These are phyloP conservation scores for Coffea humblotiana DNA, from an alignment of 305 asterid species.

Conservation along the genomic window DNA sequence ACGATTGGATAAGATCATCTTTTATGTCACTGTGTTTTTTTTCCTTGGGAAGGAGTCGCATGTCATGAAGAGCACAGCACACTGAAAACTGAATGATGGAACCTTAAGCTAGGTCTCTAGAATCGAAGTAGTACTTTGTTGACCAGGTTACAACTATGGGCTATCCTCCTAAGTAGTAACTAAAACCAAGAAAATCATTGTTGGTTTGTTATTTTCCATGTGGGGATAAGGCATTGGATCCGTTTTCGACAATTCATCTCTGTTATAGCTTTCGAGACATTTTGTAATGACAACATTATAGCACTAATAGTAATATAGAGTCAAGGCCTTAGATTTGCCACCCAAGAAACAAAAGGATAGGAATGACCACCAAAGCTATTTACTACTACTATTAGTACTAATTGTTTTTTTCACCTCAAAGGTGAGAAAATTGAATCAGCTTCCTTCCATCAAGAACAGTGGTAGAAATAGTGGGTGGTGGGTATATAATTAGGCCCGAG, in stretches of 20 bases:
- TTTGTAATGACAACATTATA: neutral
- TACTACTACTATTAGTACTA: neutral
- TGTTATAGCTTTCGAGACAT: neutral
- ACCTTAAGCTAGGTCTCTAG: neutral
- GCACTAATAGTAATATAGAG: neutral
- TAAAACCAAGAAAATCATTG: conserved; percentile 17
- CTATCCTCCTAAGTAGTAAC: neutral
- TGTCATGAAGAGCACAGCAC: neutral
- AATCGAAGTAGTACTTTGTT: conserved; percentile 17
- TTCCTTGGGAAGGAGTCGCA: neutral
- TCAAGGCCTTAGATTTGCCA: neutral
- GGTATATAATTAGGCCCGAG: neutral
- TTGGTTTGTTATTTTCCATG: conserved; percentile 7
- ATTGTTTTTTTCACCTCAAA: neutral
- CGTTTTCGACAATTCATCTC: neutral
- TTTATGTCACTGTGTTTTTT: too few relatives aligned
- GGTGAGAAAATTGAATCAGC: neutral
- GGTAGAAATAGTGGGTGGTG: too few relatives aligned
- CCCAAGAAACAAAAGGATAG: neutral
- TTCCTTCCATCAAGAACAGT: neutral
- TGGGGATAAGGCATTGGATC: neutral
- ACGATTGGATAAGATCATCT: neutral
- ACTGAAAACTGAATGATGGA: neutral
- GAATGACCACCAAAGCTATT: neutral
- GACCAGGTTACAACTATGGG: conserved; percentile 16